Percentiles rank a stretch among this genome's conserved stretches.
Conservation (phyloP, 257 asterid genomes). For the Asclepias syriaca region DNA sequence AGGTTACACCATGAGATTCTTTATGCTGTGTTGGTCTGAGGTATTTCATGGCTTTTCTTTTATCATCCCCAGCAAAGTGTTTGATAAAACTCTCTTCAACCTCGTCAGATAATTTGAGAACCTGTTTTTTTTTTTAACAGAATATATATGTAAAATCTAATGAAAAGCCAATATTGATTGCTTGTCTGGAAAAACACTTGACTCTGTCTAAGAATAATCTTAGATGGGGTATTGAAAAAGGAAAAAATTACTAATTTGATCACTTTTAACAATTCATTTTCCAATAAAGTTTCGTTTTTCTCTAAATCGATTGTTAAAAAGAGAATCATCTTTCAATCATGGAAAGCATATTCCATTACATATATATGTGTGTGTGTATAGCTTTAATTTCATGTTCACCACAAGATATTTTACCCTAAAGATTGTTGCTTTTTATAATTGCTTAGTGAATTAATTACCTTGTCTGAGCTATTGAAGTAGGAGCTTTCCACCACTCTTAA, state of each 20-base stretch:
- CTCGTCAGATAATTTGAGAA: slow-evolving; percentile 67
- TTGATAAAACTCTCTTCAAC: slow-evolving; percentile 73
- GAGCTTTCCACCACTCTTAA: slow-evolving; percentile 87
- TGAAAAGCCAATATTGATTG: slow-evolving; percentile 9
- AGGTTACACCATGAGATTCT: slow-evolving; percentile 74
- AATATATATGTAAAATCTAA: slow-evolving; percentile 31
- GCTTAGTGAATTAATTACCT: slow-evolving; percentile 43
- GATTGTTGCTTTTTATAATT: not conserved
- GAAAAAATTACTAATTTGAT: no score
- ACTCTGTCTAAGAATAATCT: slow-evolving; percentile 38
- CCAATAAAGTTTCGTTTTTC: no score
- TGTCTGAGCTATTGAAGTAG: slow-evolving; percentile 86
- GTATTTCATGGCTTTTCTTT: slow-evolving; percentile 80
- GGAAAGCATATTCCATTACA: slow-evolving; percentile 9
- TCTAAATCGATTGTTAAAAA: no score
- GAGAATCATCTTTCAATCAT: slow-evolving; percentile 33
- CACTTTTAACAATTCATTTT: no score
- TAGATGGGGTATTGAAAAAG: slow-evolving; percentile 23
- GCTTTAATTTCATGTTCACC: slow-evolving; percentile 11
- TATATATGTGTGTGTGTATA: not conserved
- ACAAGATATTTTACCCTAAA: slow-evolving; percentile 16
- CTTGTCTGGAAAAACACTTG: slow-evolving; percentile 27
- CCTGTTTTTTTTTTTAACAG: slow-evolving; percentile 37
- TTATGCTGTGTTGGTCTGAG: slow-evolving; percentile 69
- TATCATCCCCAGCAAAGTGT: slow-evolving; percentile 76